Conservation (phyloP, 1,284 basidiomycete species). For the Malassezia sp. region DNA sequence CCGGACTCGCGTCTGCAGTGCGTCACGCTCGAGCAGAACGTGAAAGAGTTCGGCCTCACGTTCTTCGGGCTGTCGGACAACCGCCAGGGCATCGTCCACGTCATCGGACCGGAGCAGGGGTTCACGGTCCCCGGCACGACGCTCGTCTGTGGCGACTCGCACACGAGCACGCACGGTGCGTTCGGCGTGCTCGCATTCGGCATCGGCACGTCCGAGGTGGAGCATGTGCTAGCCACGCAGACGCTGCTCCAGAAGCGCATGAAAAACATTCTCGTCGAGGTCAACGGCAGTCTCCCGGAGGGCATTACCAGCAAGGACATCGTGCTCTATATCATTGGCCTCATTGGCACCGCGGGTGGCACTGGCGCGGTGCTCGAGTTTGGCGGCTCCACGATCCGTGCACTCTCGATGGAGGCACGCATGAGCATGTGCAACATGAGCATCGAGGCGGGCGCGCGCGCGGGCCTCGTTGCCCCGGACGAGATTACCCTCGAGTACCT, state of each 20-base stretch:
- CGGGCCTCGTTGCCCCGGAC: constrained; percentile 45
- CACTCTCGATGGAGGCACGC: constrained; percentile 41
- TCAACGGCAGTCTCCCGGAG: constrained; percentile 37
- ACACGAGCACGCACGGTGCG: constrained; percentile 45
- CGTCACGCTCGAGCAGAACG: constrained; percentile 43
- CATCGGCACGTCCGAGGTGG: constrained; percentile 45
- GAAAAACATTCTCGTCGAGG: constrained; percentile 45
- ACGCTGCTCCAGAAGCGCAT: constrained; percentile 42
- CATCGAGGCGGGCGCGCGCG: constrained; percentile 45
- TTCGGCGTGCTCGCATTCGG: constrained; percentile 45
- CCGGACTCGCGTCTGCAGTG: constrained; percentile 42
- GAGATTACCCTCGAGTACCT: constrained; percentile 44
- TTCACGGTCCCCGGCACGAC: constrained; percentile 44
- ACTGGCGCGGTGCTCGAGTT: constrained; percentile 44
- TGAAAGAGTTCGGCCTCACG: constrained; percentile 43
- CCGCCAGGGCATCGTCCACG: constrained; percentile 45
- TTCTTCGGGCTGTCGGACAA: constrained; percentile 44
- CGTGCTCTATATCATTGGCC: constrained; percentile 42
- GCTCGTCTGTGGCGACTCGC: constrained; percentile 45
- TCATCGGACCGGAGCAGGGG: constrained; percentile 44
- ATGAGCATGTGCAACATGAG: constrained; percentile 47
- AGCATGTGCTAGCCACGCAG: constrained; percentile 45
- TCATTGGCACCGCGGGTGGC: constrained; percentile 45
- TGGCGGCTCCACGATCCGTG: constrained; percentile 37
- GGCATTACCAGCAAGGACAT: constrained; percentile 46